phyloP scores from a whole-genome alignment of 2,329 filamentous ascomycete species.

The Didymella lethalis region DNA sequence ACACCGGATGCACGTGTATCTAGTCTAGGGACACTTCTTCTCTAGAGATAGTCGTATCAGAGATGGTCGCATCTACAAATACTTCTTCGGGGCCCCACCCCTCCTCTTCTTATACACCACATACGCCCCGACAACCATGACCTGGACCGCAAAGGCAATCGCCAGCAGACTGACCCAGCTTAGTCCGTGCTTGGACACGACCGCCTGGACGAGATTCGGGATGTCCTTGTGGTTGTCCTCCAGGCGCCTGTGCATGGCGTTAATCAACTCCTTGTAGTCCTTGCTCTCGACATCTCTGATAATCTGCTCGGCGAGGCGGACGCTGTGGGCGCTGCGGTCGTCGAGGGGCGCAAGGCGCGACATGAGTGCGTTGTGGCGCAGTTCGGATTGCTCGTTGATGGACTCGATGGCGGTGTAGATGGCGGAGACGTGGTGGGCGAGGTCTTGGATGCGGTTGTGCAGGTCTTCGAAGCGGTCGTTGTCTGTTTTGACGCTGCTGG shows the following conservation, averaged over 20 bases:
- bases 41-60: no score
- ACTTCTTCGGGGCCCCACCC: slow-evolving; percentile 86
- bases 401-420: slow-evolving; percentile 66
- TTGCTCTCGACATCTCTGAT: slow-evolving; percentile 64
- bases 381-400: slow-evolving; percentile 61
- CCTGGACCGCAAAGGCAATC: slow-evolving; percentile 77
- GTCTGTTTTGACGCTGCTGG: slow-evolving; percentile 55
- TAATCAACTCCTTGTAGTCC: slow-evolving; percentile 63
- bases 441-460: slow-evolving; percentile 79
- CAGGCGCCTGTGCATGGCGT: slow-evolving; percentile 63
- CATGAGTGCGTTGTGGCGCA: slow-evolving; percentile 64
- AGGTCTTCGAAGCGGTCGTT: slow-evolving; percentile 80
- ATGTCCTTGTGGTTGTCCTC: slow-evolving; percentile 62
- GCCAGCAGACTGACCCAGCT: slow-evolving; percentile 70
- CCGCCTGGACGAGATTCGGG: slow-evolving; percentile 54
- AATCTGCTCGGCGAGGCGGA: slow-evolving; percentile 60
- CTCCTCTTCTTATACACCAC: slow-evolving; percentile 81
- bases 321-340: slow-evolving; percentile 47
- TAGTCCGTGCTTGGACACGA: slow-evolving; percentile 62
- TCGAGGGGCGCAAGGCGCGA: slow-evolving; percentile 41
- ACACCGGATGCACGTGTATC: no score
- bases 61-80: slow-evolving; percentile 62
- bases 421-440: slow-evolving; percentile 72
- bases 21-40: no score
- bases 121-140: slow-evolving; percentile 73